phyloP scores from a whole-genome alignment of 257 asterid species.

The Solanum bulbocastanum region DNA sequence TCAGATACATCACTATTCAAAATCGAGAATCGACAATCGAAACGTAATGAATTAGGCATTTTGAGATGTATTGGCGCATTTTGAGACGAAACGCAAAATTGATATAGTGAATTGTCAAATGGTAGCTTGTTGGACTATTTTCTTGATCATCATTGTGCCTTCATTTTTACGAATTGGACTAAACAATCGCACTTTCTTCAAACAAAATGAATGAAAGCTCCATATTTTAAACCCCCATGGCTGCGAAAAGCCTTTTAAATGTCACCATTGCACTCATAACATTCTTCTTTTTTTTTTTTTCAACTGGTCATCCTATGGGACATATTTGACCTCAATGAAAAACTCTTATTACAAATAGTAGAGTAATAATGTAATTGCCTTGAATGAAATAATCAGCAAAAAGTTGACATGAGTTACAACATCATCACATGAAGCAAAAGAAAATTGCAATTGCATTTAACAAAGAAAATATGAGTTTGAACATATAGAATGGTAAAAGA shows the following conservation, averaged over 20 bases:
- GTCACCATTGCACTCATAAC: too few species aligned
- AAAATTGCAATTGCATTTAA: neutral
- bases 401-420: neutral
- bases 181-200: neutral
- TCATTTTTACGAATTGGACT: neutral
- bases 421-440: neutral
- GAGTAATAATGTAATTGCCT: neutral
- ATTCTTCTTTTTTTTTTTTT: too few species aligned
- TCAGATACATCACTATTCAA: neutral
- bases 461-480: neutral
- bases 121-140: neutral
- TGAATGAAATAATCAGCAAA: too few species aligned
- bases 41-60: too few species aligned
- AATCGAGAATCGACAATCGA: fast-evolving
- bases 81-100: too few species aligned
- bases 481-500: neutral
- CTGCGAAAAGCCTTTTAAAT: too few species aligned
- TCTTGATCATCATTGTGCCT: neutral
- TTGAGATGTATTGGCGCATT: too few species aligned
- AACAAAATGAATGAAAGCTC: neutral
- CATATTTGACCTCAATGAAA: neutral
- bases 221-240: too few species aligned
- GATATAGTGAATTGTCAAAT: too few species aligned
- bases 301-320: too few species aligned
- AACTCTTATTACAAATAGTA: neutral